Evolutionary conservation across 257 asterid species (phyloP).

Genomic region (Fraxinus cuspidata): DNA sequence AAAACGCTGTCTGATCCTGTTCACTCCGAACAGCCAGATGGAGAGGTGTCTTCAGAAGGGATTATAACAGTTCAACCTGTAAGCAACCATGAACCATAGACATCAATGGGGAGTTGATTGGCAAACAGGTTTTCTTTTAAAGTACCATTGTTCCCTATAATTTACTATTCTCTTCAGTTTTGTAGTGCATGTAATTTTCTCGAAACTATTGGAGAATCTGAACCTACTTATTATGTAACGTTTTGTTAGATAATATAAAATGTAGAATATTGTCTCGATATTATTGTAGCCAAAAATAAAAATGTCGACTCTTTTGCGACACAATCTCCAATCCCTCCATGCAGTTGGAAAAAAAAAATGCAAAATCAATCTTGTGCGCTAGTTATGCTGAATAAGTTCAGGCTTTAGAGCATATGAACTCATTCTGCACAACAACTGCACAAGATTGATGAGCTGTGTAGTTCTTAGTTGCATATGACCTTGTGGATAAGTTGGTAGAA

Average conservation of each 20-base stretch:
- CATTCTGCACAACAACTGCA: no score
- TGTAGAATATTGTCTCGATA: slow-evolving; percentile 1
- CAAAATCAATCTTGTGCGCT: no score
- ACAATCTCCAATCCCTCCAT: no score
- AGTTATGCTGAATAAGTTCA: no score
- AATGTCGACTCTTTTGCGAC: no score
- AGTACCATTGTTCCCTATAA: slow-evolving; percentile 5
- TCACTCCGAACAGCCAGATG: slow-evolving; percentile 29
- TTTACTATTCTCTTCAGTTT: slow-evolving; percentile 32
- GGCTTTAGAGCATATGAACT: no score
- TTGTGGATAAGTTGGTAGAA: no score
- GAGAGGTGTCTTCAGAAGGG: slow-evolving; percentile 62
- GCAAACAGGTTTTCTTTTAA: background rate
- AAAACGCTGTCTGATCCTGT: slow-evolving; percentile 45
- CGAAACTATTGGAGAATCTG: slow-evolving; percentile 31
- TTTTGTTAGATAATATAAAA: slow-evolving; percentile 21
- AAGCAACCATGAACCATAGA: slow-evolving; percentile 40
- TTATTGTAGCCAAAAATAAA: no score
- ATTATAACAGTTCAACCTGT: slow-evolving; percentile 54
- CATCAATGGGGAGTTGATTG: slow-evolving; percentile 10
- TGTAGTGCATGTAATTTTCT: slow-evolving; percentile 44
- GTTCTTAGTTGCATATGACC: no score
- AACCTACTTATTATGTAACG: slow-evolving; percentile 34
- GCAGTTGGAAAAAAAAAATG: no score
- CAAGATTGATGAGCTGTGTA: no score